Conservation (phyloP, 495 filamentous ascomycete species). For the Penicillium subrubescens region DNA sequence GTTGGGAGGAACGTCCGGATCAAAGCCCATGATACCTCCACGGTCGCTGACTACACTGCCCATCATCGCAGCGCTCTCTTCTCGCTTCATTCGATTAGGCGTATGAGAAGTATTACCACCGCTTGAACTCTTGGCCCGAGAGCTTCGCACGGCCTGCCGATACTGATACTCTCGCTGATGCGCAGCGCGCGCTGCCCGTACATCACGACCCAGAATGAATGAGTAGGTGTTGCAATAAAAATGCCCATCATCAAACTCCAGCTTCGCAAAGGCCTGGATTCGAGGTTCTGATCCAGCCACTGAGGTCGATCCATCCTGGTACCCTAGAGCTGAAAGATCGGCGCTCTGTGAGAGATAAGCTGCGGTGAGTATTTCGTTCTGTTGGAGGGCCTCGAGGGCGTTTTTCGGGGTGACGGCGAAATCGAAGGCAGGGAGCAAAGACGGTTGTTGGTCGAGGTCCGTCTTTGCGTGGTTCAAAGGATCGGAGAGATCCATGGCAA, state of each 20-base stretch:
- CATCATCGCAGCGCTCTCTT: conserved; percentile 47
- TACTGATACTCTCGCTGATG: conserved; percentile 49
- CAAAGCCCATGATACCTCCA: conserved; percentile 60
- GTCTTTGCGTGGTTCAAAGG: conserved; percentile 39
- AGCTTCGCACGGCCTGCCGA: conserved; percentile 43
- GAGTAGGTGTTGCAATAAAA: conserved; percentile 73
- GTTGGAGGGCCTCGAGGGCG: conserved; percentile 43
- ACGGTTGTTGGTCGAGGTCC: conserved; percentile 36
- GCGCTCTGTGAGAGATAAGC: conserved; percentile 44
- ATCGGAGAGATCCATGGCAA: conserved; percentile 35
- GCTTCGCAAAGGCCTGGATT: conserved; percentile 67
- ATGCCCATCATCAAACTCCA: conserved; percentile 70
- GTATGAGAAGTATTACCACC: conserved; percentile 50
- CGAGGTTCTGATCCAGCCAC: conserved; percentile 49
- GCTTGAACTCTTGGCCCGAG: conserved; percentile 51
- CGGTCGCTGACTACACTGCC: conserved; percentile 61
- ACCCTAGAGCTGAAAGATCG: conserved; percentile 45
- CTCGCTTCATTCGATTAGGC: conserved; percentile 48
- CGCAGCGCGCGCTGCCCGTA: conserved; percentile 55
- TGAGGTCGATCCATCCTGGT: conserved; percentile 41
- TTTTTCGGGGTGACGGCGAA: conserved; percentile 36
- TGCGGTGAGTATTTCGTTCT: conserved; percentile 46
- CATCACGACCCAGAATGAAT: conserved; percentile 67
- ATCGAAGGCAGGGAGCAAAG: conserved; percentile 45
- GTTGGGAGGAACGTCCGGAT: conserved; percentile 50